Evolutionary conservation across 1,284 basidiomycete species (phyloP).

Genomic region (Puccinia polysora): DNA sequence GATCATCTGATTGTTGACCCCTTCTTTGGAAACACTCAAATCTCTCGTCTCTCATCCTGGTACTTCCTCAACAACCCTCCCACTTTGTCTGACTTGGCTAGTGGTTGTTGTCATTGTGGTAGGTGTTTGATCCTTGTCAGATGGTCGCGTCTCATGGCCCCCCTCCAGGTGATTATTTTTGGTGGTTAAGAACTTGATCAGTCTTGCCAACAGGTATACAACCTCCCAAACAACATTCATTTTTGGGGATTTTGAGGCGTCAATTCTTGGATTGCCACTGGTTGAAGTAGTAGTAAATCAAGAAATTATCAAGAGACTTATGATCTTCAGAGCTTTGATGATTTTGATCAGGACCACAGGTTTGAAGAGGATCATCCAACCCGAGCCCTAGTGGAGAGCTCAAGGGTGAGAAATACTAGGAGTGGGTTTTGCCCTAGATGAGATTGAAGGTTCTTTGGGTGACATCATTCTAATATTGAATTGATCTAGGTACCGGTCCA

Average conservation of each 20-base stretch:
- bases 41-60: too few relatives aligned
- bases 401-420: too few relatives aligned
- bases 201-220: neutral
- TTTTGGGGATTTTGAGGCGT: too few relatives aligned
- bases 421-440: neutral
- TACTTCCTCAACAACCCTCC: too few relatives aligned
- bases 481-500: conserved; percentile 3
- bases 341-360: neutral
- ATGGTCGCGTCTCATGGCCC: neutral
- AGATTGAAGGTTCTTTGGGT: neutral
- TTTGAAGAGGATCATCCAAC: conserved; percentile 8
- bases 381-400: too few relatives aligned
- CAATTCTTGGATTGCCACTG: too few relatives aligned
- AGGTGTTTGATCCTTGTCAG: too few relatives aligned
- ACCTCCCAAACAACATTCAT: neutral
- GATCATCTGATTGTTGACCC: neutral
- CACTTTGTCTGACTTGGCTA: too few relatives aligned
- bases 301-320: neutral
- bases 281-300: neutral
- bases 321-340: neutral
- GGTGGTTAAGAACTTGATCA: neutral
- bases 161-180: too few relatives aligned
- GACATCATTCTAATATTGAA: neutral
- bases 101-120: too few relatives aligned
- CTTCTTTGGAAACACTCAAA: neutral